These are phyloP conservation scores for Syncephalastrum monosporum DNA, from an alignment of 371 early-diverging fungal genomes.

Conservation along the genomic window DNA sequence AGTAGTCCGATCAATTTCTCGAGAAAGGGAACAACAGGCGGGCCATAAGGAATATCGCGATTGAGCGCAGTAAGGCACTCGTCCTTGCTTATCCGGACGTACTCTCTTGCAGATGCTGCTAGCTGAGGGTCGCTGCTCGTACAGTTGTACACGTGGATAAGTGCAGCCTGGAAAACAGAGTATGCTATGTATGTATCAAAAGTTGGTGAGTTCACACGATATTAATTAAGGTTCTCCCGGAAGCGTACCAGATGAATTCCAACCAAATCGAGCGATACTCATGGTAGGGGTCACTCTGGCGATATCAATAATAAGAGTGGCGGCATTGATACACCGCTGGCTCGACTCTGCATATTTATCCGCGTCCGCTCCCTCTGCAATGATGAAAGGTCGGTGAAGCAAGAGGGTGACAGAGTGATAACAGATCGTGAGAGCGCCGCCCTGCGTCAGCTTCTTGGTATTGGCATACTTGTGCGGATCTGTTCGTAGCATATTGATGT, in stretches of 20 bases:
- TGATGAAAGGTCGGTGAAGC: slow-evolving; percentile 52
- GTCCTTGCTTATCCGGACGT: slow-evolving; percentile 29
- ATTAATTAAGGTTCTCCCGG: background rate
- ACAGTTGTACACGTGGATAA: slow-evolving; percentile 44
- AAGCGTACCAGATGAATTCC: slow-evolving; percentile 39
- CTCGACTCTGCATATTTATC: slow-evolving; percentile 39
- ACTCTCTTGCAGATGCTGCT: slow-evolving; percentile 26
- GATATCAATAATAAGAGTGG: slow-evolving; percentile 51
- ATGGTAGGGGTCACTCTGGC: slow-evolving; percentile 31
- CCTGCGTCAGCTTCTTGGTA: slow-evolving; percentile 11
- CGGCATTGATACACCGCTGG: slow-evolving; percentile 47
- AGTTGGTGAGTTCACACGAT: background rate
- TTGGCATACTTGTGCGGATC: slow-evolving; percentile 7
- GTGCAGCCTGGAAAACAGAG: slow-evolving; percentile 39
- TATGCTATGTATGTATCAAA: slow-evolving; percentile 20
- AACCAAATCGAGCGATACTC: slow-evolving; percentile 37
- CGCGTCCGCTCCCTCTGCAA: slow-evolving; percentile 18
- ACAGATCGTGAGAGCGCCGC: slow-evolving; percentile 50
- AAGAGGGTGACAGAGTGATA: slow-evolving; percentile 44
- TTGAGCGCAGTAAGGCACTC: slow-evolving; percentile 33
- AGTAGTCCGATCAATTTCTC: slow-evolving; percentile 26
- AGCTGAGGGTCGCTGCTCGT: slow-evolving; percentile 27
- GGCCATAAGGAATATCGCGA: slow-evolving; percentile 31
- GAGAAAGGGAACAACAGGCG: slow-evolving; percentile 32
- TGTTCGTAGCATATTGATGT: slow-evolving; percentile 13